These are phyloP conservation scores for Musa schizocarpa DNA, from an alignment of 176 grass and related monocot species.

Conservation along the genomic window DNA sequence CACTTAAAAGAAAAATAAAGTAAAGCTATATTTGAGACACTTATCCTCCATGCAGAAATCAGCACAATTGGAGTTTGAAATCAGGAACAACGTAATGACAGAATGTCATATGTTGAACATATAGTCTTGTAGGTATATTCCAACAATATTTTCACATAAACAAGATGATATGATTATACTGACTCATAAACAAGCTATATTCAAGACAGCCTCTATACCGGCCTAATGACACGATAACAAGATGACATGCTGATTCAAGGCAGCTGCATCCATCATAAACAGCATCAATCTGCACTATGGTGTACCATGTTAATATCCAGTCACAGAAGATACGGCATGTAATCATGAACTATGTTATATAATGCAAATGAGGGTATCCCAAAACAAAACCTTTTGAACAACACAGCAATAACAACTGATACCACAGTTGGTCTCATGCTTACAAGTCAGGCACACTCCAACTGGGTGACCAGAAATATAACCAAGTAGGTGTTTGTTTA, in stretches of 20 bases:
- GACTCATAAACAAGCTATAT: background rate
- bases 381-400: background rate
- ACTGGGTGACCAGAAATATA: background rate
- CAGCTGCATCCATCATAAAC: background rate
- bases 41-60: too few species aligned
- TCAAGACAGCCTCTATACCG: background rate
- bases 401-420: background rate
- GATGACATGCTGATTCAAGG: too few species aligned
- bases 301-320: background rate
- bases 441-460: background rate
- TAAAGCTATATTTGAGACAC: too few species aligned
- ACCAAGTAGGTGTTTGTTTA: background rate
- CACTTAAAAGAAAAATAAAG: too few species aligned
- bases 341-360: background rate
- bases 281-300: background rate
- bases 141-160: too few species aligned
- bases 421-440: background rate
- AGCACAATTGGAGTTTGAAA: too few species aligned
- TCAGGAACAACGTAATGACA: too few species aligned
- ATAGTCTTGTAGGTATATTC: too few species aligned
- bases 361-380: background rate
- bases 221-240: background rate
- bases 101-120: too few species aligned
- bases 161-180: background rate
- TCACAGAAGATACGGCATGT: background rate